Conservation (phyloP, 1,139 yeast genomes). For the Saccharomycopsis crataegensis region DNA sequence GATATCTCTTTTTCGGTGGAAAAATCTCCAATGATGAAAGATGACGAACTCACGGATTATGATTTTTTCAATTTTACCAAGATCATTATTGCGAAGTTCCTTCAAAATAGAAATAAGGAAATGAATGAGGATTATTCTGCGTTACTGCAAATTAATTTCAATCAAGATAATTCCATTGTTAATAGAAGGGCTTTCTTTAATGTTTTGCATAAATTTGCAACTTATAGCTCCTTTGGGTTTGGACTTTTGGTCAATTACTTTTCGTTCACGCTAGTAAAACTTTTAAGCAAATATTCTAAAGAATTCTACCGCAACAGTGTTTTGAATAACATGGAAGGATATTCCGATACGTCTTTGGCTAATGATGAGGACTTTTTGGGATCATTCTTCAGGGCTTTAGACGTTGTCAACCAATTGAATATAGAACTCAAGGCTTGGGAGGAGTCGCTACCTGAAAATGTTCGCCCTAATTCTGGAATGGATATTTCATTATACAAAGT, state of each 20-base stretch:
- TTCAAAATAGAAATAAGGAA: not conserved
- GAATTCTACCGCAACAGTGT: slow-evolving; percentile 6
- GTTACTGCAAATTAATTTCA: not conserved
- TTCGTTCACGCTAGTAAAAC: slow-evolving; percentile 4
- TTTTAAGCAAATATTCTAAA: slow-evolving; percentile 4
- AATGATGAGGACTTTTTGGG: slow-evolving; percentile 10
- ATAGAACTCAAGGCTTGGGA: slow-evolving; percentile 23
- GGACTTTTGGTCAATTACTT: slow-evolving; percentile 7
- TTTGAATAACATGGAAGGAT: not conserved
- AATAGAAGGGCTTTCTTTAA: slow-evolving; percentile 6
- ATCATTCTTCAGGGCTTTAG: slow-evolving; percentile 5
- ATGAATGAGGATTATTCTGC: slow-evolving; percentile 1
- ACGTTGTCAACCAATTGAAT: slow-evolving; percentile 22
- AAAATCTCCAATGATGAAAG: slow-evolving; percentile 6
- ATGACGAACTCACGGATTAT: not conserved
- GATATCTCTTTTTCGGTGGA: slow-evolving; percentile 8
- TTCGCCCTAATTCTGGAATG: slow-evolving; percentile 8
- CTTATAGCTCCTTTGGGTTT: slow-evolving; percentile 9
- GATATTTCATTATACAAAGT: slow-evolving; percentile 3
- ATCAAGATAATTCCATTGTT: not conserved
- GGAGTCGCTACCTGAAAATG: slow-evolving; percentile 20
- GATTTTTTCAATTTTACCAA: slow-evolving; percentile 5
- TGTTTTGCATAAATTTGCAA: slow-evolving; percentile 10
- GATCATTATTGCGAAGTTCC: not conserved
- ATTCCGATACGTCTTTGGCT: not conserved